phyloP scores from a whole-genome alignment of 2,329 filamentous ascomycete species.

The Aureobasidium lini region DNA sequence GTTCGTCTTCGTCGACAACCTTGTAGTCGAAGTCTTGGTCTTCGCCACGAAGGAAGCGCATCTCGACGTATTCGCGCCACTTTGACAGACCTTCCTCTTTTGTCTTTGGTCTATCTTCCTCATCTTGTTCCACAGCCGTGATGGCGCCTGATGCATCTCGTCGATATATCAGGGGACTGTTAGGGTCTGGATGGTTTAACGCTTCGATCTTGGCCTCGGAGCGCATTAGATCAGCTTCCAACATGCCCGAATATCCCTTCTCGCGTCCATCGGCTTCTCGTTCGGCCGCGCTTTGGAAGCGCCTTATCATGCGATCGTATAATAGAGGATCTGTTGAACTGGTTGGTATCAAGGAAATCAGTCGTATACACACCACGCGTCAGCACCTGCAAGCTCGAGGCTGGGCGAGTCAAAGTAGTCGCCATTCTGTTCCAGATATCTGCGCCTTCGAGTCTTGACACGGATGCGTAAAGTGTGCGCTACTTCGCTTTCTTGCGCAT shows the following conservation, averaged over 20 bases:
- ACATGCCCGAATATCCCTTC: conserved; percentile 70
- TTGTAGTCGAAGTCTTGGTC: conserved; percentile 75
- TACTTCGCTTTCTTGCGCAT: conserved; percentile 13
- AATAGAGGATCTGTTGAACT: conserved; percentile 59
- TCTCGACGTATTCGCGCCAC: conserved; percentile 66
- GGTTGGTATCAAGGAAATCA: conserved; percentile 13
- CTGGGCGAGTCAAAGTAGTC: conserved; percentile 58
- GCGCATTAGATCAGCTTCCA: conserved; percentile 69
- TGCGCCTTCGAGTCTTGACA: conserved; percentile 68
- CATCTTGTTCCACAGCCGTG: conserved; percentile 50
- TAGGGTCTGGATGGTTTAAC: conserved; percentile 46
- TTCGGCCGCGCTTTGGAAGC: conserved; percentile 66
- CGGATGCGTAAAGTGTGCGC: conserved; percentile 39
- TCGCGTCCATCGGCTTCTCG: conserved; percentile 63
- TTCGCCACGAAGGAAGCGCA: conserved; percentile 65
- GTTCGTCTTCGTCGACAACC: conserved; percentile 62
- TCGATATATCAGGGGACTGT: conserved; percentile 43
- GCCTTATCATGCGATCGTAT: conserved; percentile 72
- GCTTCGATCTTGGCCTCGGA: conserved; percentile 68
- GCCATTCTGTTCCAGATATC: conserved; percentile 65
- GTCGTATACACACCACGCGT: conserved; percentile 9
- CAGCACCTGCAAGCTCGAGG: conserved; percentile 53
- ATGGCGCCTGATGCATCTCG: conserved; percentile 50
- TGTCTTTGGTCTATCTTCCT: conserved; percentile 42
- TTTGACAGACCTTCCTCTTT: conserved; percentile 60